Evolutionary conservation across 1,284 basidiomycete species (phyloP).

Genomic region (Malassezia yamatoensis): DNA sequence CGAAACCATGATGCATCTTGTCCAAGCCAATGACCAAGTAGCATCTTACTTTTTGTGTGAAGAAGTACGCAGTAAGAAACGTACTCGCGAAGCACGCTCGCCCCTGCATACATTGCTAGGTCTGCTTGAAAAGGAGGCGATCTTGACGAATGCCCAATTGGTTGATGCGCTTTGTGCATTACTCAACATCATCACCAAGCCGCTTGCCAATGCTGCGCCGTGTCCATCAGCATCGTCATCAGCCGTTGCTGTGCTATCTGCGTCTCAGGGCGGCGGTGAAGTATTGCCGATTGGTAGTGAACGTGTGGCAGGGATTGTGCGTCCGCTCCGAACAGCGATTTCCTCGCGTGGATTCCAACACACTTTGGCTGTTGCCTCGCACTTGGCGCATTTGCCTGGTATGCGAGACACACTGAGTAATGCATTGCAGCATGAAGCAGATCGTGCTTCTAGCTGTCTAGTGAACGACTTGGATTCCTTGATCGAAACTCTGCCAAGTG

Average conservation of each 20-base stretch:
- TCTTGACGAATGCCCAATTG: constrained; percentile 36
- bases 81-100: constrained; percentile 32
- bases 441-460: constrained; percentile 27
- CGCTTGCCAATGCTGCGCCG: constrained; percentile 19
- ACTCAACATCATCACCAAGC: constrained; percentile 39
- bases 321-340: constrained; percentile 37
- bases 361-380: constrained; percentile 41
- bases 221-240: background rate
- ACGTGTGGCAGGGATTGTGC: constrained; percentile 35
- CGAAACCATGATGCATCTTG: constrained; percentile 38
- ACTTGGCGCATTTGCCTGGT: constrained; percentile 33
- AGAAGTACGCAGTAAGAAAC: constrained; percentile 28
- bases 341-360: constrained; percentile 44
- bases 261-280: constrained; percentile 3
- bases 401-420: constrained; percentile 34
- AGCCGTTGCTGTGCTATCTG: constrained; percentile 12
- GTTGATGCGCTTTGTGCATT: constrained; percentile 42
- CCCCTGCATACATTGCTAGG: constrained; percentile 38
- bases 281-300: constrained; percentile 26
- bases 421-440: constrained; percentile 35
- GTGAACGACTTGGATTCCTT: constrained; percentile 34
- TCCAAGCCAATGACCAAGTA: constrained; percentile 31
- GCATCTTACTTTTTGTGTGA: constrained; percentile 43
- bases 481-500: constrained; percentile 30
- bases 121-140: constrained; percentile 37